These are phyloP conservation scores for Westerdykella sp. DNA, from an alignment of 2,329 filamentous ascomycete species.

Conservation along the genomic window DNA sequence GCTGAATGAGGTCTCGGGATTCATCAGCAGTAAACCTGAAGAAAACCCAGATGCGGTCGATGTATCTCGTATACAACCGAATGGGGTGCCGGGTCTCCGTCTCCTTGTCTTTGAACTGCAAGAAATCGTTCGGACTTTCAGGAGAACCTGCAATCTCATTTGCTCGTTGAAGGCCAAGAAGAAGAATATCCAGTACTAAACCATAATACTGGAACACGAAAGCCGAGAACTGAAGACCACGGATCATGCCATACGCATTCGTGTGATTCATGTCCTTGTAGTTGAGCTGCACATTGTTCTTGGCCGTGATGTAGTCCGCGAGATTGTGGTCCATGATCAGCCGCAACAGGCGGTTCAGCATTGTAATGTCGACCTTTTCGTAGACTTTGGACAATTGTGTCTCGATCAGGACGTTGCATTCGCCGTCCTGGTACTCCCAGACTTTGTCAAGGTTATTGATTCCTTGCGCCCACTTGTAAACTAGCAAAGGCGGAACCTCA, in stretches of 20 bases:
- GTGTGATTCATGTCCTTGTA: slow-evolving; percentile 99
- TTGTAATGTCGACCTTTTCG: slow-evolving; percentile 95
- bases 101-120: slow-evolving; percentile 90
- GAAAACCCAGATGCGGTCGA: slow-evolving; percentile 98
- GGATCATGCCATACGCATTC: slow-evolving; percentile 97
- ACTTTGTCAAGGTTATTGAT: slow-evolving; percentile 97
- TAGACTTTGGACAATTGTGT: slow-evolving; percentile 99
- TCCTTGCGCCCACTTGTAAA: slow-evolving; percentile 98
- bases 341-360: slow-evolving; percentile 85
- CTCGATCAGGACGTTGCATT: slow-evolving; percentile 98
- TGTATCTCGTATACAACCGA: slow-evolving; percentile 93
- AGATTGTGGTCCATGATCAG: slow-evolving; percentile 99
- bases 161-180: slow-evolving; percentile 90
- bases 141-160: slow-evolving; percentile 95
- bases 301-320: slow-evolving; percentile 97
- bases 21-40: slow-evolving; percentile 90
- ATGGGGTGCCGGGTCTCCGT: slow-evolving; percentile 93
- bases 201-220: slow-evolving; percentile 99
- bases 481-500: slow-evolving; percentile 86
- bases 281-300: slow-evolving; percentile 98
- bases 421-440: slow-evolving; percentile 88
- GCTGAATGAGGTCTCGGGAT: slow-evolving; percentile 90
- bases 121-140: slow-evolving; percentile 90
- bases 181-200: slow-evolving; percentile 83
- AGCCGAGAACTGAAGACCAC: slow-evolving; percentile 93